Evolutionary conservation across 2,329 filamentous ascomycete species (phyloP), one percentile per base, ranked within the genome.

Genomic region (Endoconidiophora laricicola): DNA sequence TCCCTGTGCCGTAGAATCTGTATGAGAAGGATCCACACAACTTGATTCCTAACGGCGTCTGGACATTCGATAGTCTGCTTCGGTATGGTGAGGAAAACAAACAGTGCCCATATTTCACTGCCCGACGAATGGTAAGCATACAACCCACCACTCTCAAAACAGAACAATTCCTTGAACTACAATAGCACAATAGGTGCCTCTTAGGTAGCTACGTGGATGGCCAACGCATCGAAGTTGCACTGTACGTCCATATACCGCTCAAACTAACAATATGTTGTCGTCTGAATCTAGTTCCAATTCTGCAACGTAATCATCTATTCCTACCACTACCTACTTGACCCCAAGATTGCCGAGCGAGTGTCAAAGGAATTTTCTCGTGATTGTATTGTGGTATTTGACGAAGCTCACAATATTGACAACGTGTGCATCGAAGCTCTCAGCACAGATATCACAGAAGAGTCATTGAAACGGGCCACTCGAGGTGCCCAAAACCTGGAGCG

Each of bases 241-340:
- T 18, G 16, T 18, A 18, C 16, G 16, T 18, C 16, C 46, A 48
- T 16, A 46, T 7, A 6, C 39, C 12, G 16, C 43, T 6, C 16
- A 14, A 14, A 16, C 20, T 44, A 16, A 14, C 16, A 6, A 3
- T 33, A 33, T 29, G 9, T 9, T 12, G 12, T 56, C 16, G 16
- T 18, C 16, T 18, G 16, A 18, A 14, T 3, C 4, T 14, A 87
- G 83, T 96, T 98, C 90, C 83, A 91, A 59, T 96, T 88, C 61
- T 98, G 91, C 73, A 96, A 98, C 62, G 87, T 98, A 61, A 95
- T 98, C 60, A 98, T 98, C 57, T 98, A 98, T 68, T 98, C 91
- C 0, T 98, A 98, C 61, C 91, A 98, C 65, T 98, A 98, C 61
- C 76, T 98, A 2, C 76, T 98, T 14, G 93, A 98, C 59, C 91